Percentiles rank a stretch among this genome's conserved stretches.
phyloP scores from a whole-genome alignment of 1,284 basidiomycete genomes.

The Entoloma clypeatum region DNA sequence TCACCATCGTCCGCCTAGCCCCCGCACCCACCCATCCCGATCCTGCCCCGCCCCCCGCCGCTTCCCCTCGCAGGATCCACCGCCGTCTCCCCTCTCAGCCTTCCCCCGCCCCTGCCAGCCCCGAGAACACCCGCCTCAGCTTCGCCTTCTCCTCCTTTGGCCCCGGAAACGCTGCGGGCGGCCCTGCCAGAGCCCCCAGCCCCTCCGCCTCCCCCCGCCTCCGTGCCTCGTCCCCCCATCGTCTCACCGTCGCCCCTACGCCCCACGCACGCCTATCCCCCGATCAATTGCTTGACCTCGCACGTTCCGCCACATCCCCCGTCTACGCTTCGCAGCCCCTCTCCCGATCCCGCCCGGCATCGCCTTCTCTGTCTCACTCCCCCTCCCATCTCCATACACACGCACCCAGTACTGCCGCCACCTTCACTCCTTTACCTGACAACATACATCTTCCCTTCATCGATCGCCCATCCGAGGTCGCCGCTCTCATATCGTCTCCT shows the following conservation, averaged over 20 bases:
- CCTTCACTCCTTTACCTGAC: conserved; percentile 67
- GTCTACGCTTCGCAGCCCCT: conserved; percentile 23
- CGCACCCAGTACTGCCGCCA: conserved; percentile 30
- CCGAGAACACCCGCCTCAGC: conserved; percentile 45
- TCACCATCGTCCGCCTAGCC: conserved; percentile 70
- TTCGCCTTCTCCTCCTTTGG: conserved; percentile 64
- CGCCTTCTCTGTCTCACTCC: conserved; percentile 21
- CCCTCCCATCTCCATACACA: conserved; percentile 12
- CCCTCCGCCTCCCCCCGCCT: conserved; percentile 43
- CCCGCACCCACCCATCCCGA: conserved; percentile 20
- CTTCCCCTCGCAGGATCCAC: conserved; percentile 28
- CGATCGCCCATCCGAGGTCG: conserved; percentile 65
- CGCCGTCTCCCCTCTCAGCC: conserved; percentile 22
- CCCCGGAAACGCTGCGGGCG: conserved; percentile 16
- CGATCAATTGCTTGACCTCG: conserved; percentile 66
- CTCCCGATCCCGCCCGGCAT: conserved; percentile 22
- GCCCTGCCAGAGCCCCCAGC: conserved; percentile 21
- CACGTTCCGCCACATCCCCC: conserved; percentile 54
- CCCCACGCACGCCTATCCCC: conserved; percentile 51
- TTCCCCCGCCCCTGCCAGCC: conserved; percentile 16
- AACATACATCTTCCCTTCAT: conserved; percentile 75
- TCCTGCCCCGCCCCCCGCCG: conserved; percentile 27
- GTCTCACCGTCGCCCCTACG: conserved; percentile 27
- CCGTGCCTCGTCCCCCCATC: conserved; percentile 30
- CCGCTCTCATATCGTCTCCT: conserved; percentile 52